Conservation (phyloP, 2,329 filamentous ascomycete genomes). For the Aureobasidium vineae region DNA sequence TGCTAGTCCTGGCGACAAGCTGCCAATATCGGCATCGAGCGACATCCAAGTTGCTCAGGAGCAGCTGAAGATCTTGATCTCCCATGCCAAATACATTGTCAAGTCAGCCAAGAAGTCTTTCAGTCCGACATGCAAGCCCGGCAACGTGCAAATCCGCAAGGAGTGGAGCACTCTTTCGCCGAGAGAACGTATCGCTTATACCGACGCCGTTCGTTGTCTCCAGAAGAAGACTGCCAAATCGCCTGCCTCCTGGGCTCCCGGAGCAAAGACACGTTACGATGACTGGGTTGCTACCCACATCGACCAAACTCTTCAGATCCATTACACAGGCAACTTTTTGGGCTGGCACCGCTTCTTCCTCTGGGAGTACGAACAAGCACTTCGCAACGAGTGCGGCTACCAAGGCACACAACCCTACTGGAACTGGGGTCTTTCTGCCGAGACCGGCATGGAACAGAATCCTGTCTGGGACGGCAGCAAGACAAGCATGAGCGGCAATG, state of each 20-base stretch:
- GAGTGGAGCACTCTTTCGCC: constrained; percentile 32
- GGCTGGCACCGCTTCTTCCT: constrained; percentile 44
- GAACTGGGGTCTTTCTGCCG: constrained; percentile 51
- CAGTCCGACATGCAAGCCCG: not conserved
- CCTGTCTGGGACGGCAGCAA: constrained; percentile 55
- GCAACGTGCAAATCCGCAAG: constrained; percentile 18
- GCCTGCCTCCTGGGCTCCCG: constrained; percentile 28
- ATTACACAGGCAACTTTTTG: constrained; percentile 36
- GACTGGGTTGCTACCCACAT: constrained; percentile 30
- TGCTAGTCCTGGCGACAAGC: constrained; percentile 1
- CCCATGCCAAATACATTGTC: constrained; percentile 1
- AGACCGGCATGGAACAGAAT: constrained; percentile 42
- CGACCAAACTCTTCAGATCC: constrained; percentile 27
- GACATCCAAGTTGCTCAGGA: not conserved
- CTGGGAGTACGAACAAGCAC: constrained; percentile 43
- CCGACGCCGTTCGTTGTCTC: constrained; percentile 33
- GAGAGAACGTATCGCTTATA: constrained; percentile 31
- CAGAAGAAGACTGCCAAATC: constrained; percentile 33
- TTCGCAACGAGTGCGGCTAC: constrained; percentile 43
- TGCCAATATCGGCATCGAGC: constrained; percentile 6
- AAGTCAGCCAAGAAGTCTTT: constrained; percentile 4
- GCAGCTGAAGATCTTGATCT: constrained; percentile 9
- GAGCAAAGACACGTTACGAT: constrained; percentile 29
- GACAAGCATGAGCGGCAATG: constrained; percentile 37
- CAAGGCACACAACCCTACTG: constrained; percentile 49